These are phyloP conservation scores for Talaromyces verruculosus DNA, from an alignment of 2,329 filamentous ascomycete species.

Conservation along the genomic window DNA sequence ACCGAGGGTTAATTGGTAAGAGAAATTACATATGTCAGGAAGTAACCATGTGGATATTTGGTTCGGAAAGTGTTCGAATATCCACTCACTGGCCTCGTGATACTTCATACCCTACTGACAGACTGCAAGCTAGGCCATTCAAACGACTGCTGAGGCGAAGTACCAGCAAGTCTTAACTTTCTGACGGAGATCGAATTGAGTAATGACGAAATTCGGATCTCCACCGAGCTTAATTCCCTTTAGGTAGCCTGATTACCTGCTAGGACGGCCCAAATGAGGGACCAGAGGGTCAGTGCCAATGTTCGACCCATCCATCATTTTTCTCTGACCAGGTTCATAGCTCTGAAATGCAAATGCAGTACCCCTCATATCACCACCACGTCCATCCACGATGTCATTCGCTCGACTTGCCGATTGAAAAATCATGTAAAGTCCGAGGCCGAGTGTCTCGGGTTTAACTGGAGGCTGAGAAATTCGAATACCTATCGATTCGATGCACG, in stretches of 20 bases:
- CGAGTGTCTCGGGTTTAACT: not conserved
- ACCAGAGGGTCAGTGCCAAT: slow-evolving; percentile 16
- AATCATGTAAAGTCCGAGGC: not conserved
- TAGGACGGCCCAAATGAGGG: slow-evolving; percentile 10
- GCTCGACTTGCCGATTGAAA: not conserved
- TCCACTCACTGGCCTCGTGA: not conserved
- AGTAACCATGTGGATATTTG: not conserved
- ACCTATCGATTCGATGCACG: not conserved
- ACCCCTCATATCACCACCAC: not conserved
- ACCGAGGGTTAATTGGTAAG: not conserved
- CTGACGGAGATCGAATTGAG: not conserved
- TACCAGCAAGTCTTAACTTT: not conserved
- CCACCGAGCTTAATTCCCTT: slow-evolving; percentile 14
- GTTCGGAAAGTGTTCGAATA: too few species aligned
- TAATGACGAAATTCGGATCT: slow-evolving; percentile 11
- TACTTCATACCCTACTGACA: not conserved
- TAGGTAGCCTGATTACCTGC: not conserved
- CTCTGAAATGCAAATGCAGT: not conserved
- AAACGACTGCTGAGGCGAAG: not conserved
- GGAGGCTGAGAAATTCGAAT: not conserved
- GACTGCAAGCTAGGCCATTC: not conserved
- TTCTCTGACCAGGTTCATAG: not conserved
- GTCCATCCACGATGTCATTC: not conserved
- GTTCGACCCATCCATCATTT: not conserved
- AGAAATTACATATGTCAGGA: not conserved